These are phyloP conservation scores for Vitellaria paradoxa DNA, from an alignment of 179 eudicot species.

Conservation along the genomic window DNA sequence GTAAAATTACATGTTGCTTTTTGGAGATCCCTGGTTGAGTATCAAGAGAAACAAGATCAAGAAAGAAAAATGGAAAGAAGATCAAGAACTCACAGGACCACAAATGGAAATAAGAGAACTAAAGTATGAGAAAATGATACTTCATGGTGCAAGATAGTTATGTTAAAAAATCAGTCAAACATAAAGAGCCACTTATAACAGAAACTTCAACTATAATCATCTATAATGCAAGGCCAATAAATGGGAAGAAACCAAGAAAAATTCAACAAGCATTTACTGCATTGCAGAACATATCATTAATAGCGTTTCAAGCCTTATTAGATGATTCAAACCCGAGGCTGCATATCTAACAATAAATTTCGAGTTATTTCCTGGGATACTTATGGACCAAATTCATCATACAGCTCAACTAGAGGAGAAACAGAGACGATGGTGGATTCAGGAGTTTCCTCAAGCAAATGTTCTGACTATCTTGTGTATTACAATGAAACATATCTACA, in stretches of 20 bases:
- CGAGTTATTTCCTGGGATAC: neutral
- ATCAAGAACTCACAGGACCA: neutral
- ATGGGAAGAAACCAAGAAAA: neutral
- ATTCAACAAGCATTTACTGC: neutral
- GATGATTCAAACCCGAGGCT: neutral
- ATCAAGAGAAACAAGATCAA: constrained; percentile 19
- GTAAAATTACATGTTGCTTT: constrained; percentile 93
- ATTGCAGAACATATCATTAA: neutral
- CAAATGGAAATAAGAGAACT: neutral
- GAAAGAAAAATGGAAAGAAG: neutral
- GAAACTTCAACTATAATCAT: no score
- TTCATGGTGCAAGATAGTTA: neutral
- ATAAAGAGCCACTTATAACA: no score
- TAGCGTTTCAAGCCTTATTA: neutral
- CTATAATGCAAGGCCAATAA: neutral
- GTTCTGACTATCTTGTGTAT: no score
- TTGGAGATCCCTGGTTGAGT: constrained; percentile 79
- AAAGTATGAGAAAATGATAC: neutral
- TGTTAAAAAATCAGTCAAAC: neutral
- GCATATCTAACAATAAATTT: neutral
- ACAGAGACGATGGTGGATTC: neutral
- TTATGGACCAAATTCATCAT: neutral
- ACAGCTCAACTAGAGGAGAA: neutral
- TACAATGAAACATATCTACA: no score
- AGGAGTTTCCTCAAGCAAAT: neutral